These are phyloP conservation scores for Acacia confusa DNA, from an alignment of 306 rosid genomes.

Conservation along the genomic window DNA sequence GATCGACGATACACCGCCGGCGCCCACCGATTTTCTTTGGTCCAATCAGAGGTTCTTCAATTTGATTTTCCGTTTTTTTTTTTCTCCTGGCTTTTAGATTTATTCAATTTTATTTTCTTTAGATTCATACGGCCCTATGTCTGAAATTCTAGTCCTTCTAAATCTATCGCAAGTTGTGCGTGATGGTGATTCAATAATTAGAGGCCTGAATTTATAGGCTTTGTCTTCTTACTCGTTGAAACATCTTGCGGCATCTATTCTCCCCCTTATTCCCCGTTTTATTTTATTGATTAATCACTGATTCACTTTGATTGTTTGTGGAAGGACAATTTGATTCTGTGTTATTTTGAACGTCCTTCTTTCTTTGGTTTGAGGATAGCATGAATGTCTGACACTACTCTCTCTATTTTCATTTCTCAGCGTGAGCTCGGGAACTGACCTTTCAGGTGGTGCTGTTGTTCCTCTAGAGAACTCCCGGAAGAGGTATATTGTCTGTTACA, in stretches of 20 bases:
- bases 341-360: neutral
- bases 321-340: neutral
- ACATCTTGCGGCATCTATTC: neutral
- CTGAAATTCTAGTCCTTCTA: conserved; percentile 9
- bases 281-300: neutral
- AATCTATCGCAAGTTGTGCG: too few relatives aligned
- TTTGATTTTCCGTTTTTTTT: neutral
- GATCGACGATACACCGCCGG: conserved; percentile 42
- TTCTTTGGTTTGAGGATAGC: neutral
- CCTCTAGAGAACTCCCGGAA: conserved; percentile 54
- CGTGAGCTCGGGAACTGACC: conserved; percentile 43
- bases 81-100: neutral
- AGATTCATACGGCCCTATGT: neutral
- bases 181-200: neutral
- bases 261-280: neutral
- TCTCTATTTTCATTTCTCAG: conserved; percentile 28
- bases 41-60: conserved; percentile 40
- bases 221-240: neutral
- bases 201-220: neutral
- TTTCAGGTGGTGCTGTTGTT: conserved; percentile 39
- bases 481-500: conserved; percentile 51
- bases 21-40: conserved; percentile 59
- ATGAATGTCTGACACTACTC: conserved; percentile 21
- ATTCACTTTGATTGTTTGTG: conserved; percentile 11
- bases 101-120: neutral